Percentiles rank a stretch among this genome's conserved stretches.
Conservation (phyloP, 345 rosid species). For the Euphorbia tirucalli region DNA sequence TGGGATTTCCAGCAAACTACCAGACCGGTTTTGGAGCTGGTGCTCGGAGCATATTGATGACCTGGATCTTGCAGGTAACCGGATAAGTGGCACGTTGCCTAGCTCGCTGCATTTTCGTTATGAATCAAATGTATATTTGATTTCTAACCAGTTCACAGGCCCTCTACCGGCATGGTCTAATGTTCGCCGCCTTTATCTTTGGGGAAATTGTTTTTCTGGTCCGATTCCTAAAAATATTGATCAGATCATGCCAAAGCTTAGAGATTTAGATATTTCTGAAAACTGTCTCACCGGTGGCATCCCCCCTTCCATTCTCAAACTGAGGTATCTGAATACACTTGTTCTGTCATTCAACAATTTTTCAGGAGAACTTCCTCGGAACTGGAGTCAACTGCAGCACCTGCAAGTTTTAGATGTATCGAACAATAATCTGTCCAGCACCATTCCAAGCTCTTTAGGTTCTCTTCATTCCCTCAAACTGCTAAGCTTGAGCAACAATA, state of each 20-base stretch:
- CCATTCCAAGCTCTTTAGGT: slow-evolving; percentile 42
- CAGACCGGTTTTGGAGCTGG: not conserved
- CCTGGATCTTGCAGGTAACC: slow-evolving; percentile 6
- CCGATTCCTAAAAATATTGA: not conserved
- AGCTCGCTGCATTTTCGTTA: not conserved
- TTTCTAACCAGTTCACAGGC: not conserved
- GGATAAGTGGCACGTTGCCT: not conserved
- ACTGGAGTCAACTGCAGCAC: not conserved
- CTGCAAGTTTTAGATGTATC: slow-evolving; percentile 32
- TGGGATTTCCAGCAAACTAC: not conserved
- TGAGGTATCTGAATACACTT: slow-evolving; percentile 11
- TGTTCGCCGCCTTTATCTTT: slow-evolving; percentile 1
- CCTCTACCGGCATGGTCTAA: not conserved
- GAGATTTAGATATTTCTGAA: slow-evolving; percentile 17
- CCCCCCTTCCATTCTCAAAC: slow-evolving; percentile 9
- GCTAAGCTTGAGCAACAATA: slow-evolving; percentile 44
- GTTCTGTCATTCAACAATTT: slow-evolving; percentile 26
- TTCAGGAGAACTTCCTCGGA: slow-evolving; percentile 35
- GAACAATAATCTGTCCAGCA: slow-evolving; percentile 42
- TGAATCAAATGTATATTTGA: slow-evolving; percentile 4
- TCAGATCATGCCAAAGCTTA: not conserved
- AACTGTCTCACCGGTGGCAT: slow-evolving; percentile 23
- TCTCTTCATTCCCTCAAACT: slow-evolving; percentile 38
- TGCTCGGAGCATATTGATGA: not conserved
- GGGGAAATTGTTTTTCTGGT: slow-evolving; percentile 8